These are phyloP conservation scores for Protea cynaroides DNA, from an alignment of 164 flowering plant species.

Conservation along the genomic window DNA sequence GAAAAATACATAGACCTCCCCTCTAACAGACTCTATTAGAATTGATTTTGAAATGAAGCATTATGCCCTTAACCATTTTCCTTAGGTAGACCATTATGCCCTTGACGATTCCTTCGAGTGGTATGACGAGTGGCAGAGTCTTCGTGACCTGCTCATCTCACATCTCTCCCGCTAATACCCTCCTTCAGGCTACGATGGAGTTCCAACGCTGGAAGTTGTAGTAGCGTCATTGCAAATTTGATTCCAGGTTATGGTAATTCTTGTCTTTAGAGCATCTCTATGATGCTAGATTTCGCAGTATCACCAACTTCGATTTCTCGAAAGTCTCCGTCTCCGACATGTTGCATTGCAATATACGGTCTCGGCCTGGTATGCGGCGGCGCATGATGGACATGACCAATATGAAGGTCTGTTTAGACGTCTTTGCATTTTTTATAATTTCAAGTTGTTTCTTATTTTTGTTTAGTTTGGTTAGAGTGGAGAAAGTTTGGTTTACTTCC, in stretches of 20 bases:
- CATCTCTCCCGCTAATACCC: constrained; percentile 24
- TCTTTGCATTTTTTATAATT: neutral
- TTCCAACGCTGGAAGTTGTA: constrained; percentile 3
- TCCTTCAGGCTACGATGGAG: constrained; percentile 1
- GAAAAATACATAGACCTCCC: too few relatives aligned
- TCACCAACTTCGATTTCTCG: constrained; percentile 90
- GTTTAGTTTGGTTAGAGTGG: too few relatives aligned
- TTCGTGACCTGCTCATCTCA: constrained; percentile 43
- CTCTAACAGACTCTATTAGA: too few relatives aligned
- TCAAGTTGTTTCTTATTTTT: too few relatives aligned
- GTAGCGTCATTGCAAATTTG: constrained; percentile 35
- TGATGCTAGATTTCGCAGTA: constrained; percentile 53
- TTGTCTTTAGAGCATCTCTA: constrained; percentile 64
- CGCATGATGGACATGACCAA: constrained; percentile 92
- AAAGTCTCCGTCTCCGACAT: constrained; percentile 81
- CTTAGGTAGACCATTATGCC: too few relatives aligned
- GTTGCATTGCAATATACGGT: constrained; percentile 65
- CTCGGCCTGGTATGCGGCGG: constrained; percentile 80
- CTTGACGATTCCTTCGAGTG: constrained; percentile 82
- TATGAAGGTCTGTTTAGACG: constrained; percentile 55
- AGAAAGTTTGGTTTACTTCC: too few relatives aligned
- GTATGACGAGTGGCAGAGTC: constrained; percentile 91
- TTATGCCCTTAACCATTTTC: too few relatives aligned
- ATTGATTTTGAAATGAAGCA: too few relatives aligned
- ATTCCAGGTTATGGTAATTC: constrained; percentile 97